Conservation (phyloP, 176 grass and related monocot genomes). For the Juncus inflexus region DNA sequence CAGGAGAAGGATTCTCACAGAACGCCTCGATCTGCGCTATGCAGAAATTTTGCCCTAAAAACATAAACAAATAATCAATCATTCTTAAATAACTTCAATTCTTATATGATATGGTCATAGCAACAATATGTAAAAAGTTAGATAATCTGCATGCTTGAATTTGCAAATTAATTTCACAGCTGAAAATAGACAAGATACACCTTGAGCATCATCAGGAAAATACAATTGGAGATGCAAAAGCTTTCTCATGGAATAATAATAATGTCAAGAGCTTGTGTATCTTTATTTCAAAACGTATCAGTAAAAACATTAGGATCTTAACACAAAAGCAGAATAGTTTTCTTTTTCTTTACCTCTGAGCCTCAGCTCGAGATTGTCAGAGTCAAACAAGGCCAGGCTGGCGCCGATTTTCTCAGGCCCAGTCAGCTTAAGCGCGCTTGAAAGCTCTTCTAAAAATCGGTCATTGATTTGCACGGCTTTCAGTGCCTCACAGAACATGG, state of each 20-base stretch:
- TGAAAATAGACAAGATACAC: neutral
- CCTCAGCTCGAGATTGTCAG: conserved; percentile 52
- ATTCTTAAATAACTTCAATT: conserved; percentile 11
- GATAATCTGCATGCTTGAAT: neutral
- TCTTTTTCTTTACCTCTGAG: conserved; percentile 47
- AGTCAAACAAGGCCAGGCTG: conserved; percentile 75
- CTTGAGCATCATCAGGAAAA: too few relatives aligned
- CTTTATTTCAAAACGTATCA: neutral
- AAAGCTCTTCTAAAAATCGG: conserved; percentile 62
- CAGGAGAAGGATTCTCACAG: conserved; percentile 47
- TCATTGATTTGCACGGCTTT: conserved; percentile 32
- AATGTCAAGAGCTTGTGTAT: neutral
- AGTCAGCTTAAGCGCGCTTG: conserved; percentile 60
- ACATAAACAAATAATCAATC: conserved; percentile 21
- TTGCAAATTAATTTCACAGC: neutral
- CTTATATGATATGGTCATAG: neutral
- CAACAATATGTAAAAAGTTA: conserved; percentile 2
- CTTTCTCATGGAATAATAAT: neutral
- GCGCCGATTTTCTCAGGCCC: conserved; percentile 56
- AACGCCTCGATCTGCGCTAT: conserved; percentile 66
- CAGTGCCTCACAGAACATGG: conserved; percentile 72
- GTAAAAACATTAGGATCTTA: neutral
- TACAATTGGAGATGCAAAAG: neutral
- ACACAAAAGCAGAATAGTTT: neutral
- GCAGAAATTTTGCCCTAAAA: conserved; percentile 67